Evolutionary conservation across 345 rosid species (phyloP), one percentile per base, ranked within the genome.

Genomic region (Arabidopsis arenosa): DNA sequence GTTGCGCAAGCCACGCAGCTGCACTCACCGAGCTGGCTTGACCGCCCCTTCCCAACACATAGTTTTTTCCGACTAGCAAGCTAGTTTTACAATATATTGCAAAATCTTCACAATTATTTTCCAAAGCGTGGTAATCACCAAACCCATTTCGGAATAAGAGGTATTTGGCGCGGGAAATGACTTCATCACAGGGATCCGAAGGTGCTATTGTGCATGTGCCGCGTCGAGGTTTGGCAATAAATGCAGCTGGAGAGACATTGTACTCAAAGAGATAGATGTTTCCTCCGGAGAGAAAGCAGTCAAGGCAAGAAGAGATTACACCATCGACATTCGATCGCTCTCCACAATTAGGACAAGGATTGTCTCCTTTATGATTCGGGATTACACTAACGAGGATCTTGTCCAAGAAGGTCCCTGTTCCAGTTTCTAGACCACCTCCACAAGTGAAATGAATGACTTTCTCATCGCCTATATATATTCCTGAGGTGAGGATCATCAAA

Each of bases 1-100:
- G 73, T 63, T 39, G 13, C 83, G 77, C 18, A 9, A 51, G 4
- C 28, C 18, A 51, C 6, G 45, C 1, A 4, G 58, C 58, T 23
- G 9, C 58, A 53, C 32, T 9, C 35, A 28, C 58, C n/a, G 77
- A 18, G 14, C 28, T 48, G 7, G 90, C 93, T 77, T 92, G 96
- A 9, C 97, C 97, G 39, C 93, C 88, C 15, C 89, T 81, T 23
- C 93, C 97, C 23, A 59, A 64, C 51, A 82, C 45, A 41, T 14
- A 2, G 13, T 53, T 5, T 23, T 53, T 2, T 14, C 23, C 5
- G 58, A 84, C 85, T 0, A 89, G 84, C 43, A 87, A 58, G 56
- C 93, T 84, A 0, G 96, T 92, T 75, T 89, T 92, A 30, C 96
- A 92, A 78, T 89, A 88, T 18, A 84, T 83, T 4, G 97, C 95